Conservation (phyloP, 805 yeast genomes). For the Cyberlindnera maritima region DNA sequence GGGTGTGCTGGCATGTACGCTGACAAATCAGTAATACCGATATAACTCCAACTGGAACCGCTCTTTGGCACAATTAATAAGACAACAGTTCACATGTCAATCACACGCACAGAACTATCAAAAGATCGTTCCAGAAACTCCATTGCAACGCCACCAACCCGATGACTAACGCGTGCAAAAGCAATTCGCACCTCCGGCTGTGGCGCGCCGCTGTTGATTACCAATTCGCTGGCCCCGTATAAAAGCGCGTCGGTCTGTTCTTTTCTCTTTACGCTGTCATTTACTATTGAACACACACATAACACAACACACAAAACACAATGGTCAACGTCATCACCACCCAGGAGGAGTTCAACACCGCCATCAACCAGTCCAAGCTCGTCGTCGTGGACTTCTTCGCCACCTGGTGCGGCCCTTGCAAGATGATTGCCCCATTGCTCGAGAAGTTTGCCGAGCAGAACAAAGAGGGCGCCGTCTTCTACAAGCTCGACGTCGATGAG, state of each 20-base stretch:
- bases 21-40: too few relatives aligned
- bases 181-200: neutral
- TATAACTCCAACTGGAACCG: too few relatives aligned
- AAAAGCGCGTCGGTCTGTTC: neutral
- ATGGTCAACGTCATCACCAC: conserved; percentile 55
- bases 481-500: conserved; percentile 91
- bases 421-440: conserved; percentile 91
- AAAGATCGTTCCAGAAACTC: too few relatives aligned
- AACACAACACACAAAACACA: conserved; percentile 19
- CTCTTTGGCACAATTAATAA: too few relatives aligned
- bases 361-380: conserved; percentile 60
- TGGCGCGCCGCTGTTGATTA: conserved; percentile 1
- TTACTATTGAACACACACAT: too few relatives aligned
- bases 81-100: too few relatives aligned
- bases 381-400: conserved; percentile 96
- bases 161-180: neutral
- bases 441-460: conserved; percentile 71
- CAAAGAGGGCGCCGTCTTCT: conserved; percentile 61
- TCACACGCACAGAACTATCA: neutral
- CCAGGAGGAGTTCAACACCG: conserved; percentile 63
- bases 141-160: neutral
- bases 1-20: too few relatives aligned
- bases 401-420: conserved; percentile 99
- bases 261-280: too few relatives aligned
- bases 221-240: neutral